A percentile compares a stretch with the other conserved stretches of the same genome.
Conservation (phyloP, 805 yeast species). For the Candida suzukii region DNA sequence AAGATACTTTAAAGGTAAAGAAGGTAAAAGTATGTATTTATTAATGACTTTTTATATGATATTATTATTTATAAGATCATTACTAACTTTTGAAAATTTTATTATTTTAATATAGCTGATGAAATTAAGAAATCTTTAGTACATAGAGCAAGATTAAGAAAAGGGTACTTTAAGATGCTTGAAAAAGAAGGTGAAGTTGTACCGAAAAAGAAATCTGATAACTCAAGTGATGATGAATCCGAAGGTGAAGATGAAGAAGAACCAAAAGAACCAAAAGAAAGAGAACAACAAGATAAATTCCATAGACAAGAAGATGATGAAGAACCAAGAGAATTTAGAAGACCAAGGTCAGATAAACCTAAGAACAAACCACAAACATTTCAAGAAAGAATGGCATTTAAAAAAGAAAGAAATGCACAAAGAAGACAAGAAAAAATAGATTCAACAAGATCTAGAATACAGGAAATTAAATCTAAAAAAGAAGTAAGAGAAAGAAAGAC, state of each 20-base stretch:
- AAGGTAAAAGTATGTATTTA: constrained; percentile 18
- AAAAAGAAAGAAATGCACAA: constrained; percentile 39
- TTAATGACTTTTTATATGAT: background rate
- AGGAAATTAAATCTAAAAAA: constrained; percentile 29
- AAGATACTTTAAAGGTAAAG: constrained; percentile 18
- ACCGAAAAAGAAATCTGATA: constrained; percentile 28
- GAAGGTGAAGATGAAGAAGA: background rate
- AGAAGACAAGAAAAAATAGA: constrained; percentile 33
- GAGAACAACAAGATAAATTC: background rate
- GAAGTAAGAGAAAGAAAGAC: constrained; percentile 38
- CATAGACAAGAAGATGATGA: too few species aligned
- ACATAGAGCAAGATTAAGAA: constrained; percentile 76
- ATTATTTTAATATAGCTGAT: constrained; percentile 19
- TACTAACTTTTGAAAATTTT: background rate
- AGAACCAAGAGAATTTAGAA: too few species aligned
- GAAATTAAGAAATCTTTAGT: constrained; percentile 75
- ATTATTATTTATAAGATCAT: background rate
- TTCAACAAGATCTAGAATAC: constrained; percentile 25
- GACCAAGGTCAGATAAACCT: too few species aligned
- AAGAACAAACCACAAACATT: constrained; percentile 29
- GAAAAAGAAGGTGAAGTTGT: constrained; percentile 61
- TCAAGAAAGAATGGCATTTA: constrained; percentile 38
- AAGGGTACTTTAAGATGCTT: constrained; percentile 70
- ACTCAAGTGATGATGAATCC: background rate
- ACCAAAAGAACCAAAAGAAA: background rate